Percentiles rank a stretch among this genome's conserved stretches.
phyloP scores from a whole-genome alignment of 106 monocot genomes.

The Acanthochlamys bracteata region DNA sequence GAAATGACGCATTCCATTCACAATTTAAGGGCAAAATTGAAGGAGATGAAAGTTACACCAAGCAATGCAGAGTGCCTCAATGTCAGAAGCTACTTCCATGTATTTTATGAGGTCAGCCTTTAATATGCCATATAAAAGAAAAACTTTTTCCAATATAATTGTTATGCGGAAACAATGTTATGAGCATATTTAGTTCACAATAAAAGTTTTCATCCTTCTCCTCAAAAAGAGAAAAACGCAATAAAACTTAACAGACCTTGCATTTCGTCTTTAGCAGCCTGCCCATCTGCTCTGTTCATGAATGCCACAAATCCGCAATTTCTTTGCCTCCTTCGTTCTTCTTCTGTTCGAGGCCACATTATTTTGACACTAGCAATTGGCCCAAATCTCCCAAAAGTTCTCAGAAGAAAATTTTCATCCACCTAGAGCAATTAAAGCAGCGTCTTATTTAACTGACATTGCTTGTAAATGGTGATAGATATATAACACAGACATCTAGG shows the following conservation, averaged over 20 bases:
- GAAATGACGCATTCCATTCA: no score
- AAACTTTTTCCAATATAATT: no score
- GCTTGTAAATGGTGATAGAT: not conserved
- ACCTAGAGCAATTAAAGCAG: slow-evolving; percentile 36
- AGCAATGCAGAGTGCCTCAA: no score
- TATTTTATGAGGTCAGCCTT: no score
- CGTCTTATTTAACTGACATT: not conserved
- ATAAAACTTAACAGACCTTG: slow-evolving; percentile 48
- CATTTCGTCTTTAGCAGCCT: slow-evolving; percentile 99
- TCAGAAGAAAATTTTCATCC: slow-evolving; percentile 97
- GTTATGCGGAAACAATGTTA: no score
- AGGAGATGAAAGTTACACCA: no score
- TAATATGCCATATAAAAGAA: no score
- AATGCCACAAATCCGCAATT: slow-evolving; percentile 99
- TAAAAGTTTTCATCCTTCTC: no score
- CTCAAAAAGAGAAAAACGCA: no score
- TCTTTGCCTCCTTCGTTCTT: slow-evolving; percentile 82
- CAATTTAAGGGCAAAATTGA: no score
- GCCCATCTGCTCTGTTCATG: slow-evolving; percentile 96
- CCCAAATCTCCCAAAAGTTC: slow-evolving; percentile 99
- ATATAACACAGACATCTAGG: not conserved
- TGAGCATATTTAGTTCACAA: no score
- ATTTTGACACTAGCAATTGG: slow-evolving; percentile 99
- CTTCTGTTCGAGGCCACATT: slow-evolving; percentile 99
- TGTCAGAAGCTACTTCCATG: no score